phyloP scores from a whole-genome alignment of 805 yeast species.

The Blastobotrys muscicola region DNA sequence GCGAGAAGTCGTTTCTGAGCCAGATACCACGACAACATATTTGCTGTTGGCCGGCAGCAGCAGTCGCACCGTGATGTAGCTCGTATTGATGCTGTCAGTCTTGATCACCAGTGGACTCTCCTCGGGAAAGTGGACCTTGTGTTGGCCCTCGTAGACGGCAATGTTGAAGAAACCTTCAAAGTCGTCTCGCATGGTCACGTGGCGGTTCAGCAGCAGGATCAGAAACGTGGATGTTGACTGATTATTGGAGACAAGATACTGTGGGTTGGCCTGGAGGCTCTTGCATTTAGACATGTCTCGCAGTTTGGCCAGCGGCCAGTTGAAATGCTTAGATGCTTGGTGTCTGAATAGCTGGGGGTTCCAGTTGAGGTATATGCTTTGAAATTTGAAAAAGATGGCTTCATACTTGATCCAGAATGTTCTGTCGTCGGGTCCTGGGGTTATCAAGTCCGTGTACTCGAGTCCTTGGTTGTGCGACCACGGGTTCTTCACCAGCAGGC shows the following conservation, averaged over 20 bases:
- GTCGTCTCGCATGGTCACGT: slow-evolving; percentile 4
- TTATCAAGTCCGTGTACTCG: slow-evolving; percentile 3
- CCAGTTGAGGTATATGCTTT: slow-evolving; percentile 60
- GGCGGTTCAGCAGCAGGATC: slow-evolving; percentile 8
- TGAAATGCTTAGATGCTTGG: slow-evolving; percentile 22
- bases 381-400: slow-evolving; percentile 33
- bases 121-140: slow-evolving; percentile 8
- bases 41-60: slow-evolving; percentile 17
- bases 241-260: slow-evolving; percentile 10
- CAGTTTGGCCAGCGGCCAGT: slow-evolving; percentile 21
- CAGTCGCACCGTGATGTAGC: slow-evolving; percentile 25
- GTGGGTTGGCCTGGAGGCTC: slow-evolving; percentile 2
- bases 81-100: slow-evolving; percentile 24
- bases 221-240: slow-evolving; percentile 7
- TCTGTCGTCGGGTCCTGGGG: slow-evolving; percentile 6
- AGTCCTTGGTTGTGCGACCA: slow-evolving; percentile 23
- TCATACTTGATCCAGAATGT: slow-evolving; percentile 23
- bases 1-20: slow-evolving; percentile 5
- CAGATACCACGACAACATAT: slow-evolving; percentile 16
- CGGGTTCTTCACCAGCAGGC: slow-evolving; percentile 38
- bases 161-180: slow-evolving; percentile 5
- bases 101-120: slow-evolving; percentile 10
- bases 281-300: slow-evolving; percentile 1
- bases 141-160: slow-evolving; percentile 5
- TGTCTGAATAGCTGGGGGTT: slow-evolving; percentile 29